A percentile compares a stretch with the other conserved stretches of the same genome.
Evolutionary conservation across 2,329 filamentous ascomycete genomes (phyloP).

Genomic region (Paraphoma sp.): DNA sequence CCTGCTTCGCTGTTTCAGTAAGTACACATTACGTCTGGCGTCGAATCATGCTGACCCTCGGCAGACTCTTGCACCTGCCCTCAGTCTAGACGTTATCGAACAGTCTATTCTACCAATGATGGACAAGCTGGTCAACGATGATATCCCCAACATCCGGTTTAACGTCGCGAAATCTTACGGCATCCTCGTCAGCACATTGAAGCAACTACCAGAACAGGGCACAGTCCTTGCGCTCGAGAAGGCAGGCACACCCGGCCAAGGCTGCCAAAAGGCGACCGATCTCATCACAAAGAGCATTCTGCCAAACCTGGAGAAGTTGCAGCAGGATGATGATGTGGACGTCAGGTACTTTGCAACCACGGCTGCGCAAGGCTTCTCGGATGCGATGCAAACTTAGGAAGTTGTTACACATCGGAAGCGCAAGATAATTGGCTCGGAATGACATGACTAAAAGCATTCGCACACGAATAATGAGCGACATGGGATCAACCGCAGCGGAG

Average conservation of each 20-base stretch:
- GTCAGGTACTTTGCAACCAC: conserved; percentile 97
- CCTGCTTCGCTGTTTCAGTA: conserved; percentile 98
- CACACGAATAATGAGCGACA: conserved; percentile 39
- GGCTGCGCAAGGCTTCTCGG: conserved; percentile 66
- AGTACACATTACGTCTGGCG: conserved; percentile 48
- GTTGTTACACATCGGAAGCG: conserved; percentile 14
- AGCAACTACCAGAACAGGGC: conserved; percentile 85
- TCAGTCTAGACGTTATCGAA: conserved; percentile 91
- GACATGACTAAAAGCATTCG: conserved; percentile 39
- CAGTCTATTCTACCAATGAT: conserved; percentile 95
- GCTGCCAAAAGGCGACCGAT: conserved; percentile 76
- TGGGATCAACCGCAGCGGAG: conserved; percentile 17
- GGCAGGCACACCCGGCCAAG: conserved; percentile 63
- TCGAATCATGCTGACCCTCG: conserved; percentile 12
- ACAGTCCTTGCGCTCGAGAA: conserved; percentile 88
- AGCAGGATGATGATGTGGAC: conserved; percentile 97
- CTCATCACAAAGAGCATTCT: conserved; percentile 86
- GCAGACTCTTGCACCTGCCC: conserved; percentile 90
- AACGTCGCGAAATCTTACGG: conserved; percentile 98
- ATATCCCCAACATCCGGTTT: conserved; percentile 99
- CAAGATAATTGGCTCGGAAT: conserved; percentile 15
- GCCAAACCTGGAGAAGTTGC: conserved; percentile 91
- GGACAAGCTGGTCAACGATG: conserved; percentile 89
- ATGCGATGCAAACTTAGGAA: conserved; percentile 49
- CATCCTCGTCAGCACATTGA: conserved; percentile 87